Evolutionary conservation across 805 yeast species (phyloP).

Genomic region (Yarrowia osloensis): DNA sequence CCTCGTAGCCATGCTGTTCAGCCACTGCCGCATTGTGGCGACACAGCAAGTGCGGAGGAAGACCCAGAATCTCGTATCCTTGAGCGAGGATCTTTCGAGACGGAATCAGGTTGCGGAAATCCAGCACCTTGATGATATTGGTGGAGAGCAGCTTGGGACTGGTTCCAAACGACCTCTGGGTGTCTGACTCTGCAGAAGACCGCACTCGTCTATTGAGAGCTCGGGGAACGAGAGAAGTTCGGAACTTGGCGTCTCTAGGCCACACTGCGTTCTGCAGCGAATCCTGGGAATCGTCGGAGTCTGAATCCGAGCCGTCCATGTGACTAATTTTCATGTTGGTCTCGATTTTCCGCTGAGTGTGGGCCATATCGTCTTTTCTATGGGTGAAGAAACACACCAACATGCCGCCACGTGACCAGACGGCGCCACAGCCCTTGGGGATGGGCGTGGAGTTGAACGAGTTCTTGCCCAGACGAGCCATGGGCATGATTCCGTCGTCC

Average conservation of each 20-base stretch:
- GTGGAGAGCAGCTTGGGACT: background rate
- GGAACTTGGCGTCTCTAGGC: slow-evolving; percentile 10
- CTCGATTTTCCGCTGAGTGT: slow-evolving; percentile 38
- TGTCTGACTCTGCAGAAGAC: slow-evolving; percentile 30
- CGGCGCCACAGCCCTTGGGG: slow-evolving; percentile 92
- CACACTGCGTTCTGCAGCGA: slow-evolving; percentile 12
- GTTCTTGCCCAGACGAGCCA: background rate
- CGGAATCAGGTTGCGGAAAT: slow-evolving; percentile 71
- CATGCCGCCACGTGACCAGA: slow-evolving; percentile 78
- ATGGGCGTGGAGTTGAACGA: slow-evolving; percentile 78
- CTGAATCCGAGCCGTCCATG: slow-evolving; percentile 31
- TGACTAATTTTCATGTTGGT: slow-evolving; percentile 14
- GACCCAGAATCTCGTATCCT: slow-evolving; percentile 46
- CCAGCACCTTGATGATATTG: slow-evolving; percentile 63
- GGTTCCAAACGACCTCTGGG: slow-evolving; percentile 10
- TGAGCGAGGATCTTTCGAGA: slow-evolving; percentile 62
- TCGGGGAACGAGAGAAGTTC: slow-evolving; percentile 12
- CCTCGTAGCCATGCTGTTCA: slow-evolving; percentile 57
- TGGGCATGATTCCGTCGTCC: slow-evolving; percentile 22
- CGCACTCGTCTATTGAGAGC: slow-evolving; percentile 11
- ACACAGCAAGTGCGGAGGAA: slow-evolving; percentile 62
- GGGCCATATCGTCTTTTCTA: slow-evolving; percentile 44
- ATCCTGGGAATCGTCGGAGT: slow-evolving; percentile 26
- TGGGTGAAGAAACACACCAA: slow-evolving; percentile 78
- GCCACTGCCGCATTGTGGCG: slow-evolving; percentile 73